Percentiles rank a stretch among this genome's conserved stretches.
Conservation (phyloP, 768 basidiomycete species). For the Phanerochaete sordida region DNA sequence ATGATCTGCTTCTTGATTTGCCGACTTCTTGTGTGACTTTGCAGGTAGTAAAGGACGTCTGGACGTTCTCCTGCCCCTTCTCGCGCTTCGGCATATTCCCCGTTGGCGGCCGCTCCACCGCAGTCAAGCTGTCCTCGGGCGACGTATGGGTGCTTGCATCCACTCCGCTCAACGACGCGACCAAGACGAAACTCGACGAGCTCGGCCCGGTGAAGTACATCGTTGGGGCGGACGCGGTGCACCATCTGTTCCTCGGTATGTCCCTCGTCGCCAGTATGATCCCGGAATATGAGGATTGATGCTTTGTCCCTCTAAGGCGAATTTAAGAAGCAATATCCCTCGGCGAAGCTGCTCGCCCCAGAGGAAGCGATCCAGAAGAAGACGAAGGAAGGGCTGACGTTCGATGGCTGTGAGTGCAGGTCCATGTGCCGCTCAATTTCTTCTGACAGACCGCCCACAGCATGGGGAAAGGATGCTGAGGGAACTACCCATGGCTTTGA, state of each 20-base stretch:
- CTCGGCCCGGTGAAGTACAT: conserved; percentile 73
- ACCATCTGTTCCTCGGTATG: conserved; percentile 55
- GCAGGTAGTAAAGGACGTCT: conserved; percentile 43
- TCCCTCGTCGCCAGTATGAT: neutral
- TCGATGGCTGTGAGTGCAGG: conserved; percentile 58
- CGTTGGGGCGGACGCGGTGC: conserved; percentile 53
- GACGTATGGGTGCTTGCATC: conserved; percentile 82
- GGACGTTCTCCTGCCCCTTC: conserved; percentile 76
- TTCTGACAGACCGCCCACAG: conserved; percentile 11
- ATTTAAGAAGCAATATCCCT: conserved; percentile 66
- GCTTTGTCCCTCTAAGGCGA: conserved; percentile 35
- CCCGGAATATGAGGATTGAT: neutral
- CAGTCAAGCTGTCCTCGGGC: conserved; percentile 62
- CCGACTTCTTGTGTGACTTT: neutral
- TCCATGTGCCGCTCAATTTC: neutral
- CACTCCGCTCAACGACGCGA: conserved; percentile 63
- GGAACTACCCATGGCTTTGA: conserved; percentile 76
- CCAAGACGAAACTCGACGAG: conserved; percentile 55
- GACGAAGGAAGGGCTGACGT: conserved; percentile 44
- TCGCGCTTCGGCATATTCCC: conserved; percentile 63
- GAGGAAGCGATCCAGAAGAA: conserved; percentile 49
- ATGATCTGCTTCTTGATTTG: neutral
- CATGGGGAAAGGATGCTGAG: conserved; percentile 31
- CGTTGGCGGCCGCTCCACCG: conserved; percentile 82
- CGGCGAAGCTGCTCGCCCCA: conserved; percentile 70